phyloP scores from a whole-genome alignment of 1,139 yeast genomes.

The Wickerhamiella infanticola region DNA sequence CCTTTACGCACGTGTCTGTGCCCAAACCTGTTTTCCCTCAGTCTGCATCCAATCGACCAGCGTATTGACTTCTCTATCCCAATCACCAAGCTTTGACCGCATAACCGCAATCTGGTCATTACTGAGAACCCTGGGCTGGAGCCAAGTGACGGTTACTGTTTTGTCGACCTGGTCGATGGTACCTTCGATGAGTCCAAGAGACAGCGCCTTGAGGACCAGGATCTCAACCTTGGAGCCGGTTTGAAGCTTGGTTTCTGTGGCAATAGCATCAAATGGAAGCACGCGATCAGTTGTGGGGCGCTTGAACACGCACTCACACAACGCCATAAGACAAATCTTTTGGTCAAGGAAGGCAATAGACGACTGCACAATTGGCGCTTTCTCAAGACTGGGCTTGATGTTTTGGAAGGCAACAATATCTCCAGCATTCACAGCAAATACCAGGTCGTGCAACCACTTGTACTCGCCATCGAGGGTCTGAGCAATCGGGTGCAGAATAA shows the following conservation, averaged over 20 bases:
- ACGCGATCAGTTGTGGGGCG: constrained; percentile 63
- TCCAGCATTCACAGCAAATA: constrained; percentile 64
- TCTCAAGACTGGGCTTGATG: constrained; percentile 30
- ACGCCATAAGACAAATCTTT: constrained; percentile 82
- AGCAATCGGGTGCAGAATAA: constrained; percentile 77
- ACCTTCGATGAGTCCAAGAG: constrained; percentile 71
- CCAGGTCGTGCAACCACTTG: constrained; percentile 59
- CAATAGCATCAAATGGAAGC: constrained; percentile 57
- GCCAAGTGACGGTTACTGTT: constrained; percentile 74
- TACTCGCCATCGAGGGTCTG: constrained; percentile 38
- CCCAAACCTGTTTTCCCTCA: constrained; percentile 48
- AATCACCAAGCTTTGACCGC: constrained; percentile 53
- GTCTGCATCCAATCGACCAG: constrained; percentile 45
- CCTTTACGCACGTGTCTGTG: background rate
- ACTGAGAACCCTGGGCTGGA: constrained; percentile 87
- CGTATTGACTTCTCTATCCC: constrained; percentile 62
- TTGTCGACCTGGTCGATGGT: constrained; percentile 74
- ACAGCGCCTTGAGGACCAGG: constrained; percentile 79
- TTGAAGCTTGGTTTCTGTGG: constrained; percentile 50
- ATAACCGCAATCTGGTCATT: constrained; percentile 62
- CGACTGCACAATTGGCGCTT: constrained; percentile 44
- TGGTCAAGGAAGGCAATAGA: constrained; percentile 63
- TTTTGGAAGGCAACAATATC: constrained; percentile 47
- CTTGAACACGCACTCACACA: constrained; percentile 72
- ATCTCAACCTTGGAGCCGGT: constrained; percentile 66